Evolutionary conservation across 1,139 yeast genomes (phyloP).

Genomic region (Lodderomyces margitis): DNA sequence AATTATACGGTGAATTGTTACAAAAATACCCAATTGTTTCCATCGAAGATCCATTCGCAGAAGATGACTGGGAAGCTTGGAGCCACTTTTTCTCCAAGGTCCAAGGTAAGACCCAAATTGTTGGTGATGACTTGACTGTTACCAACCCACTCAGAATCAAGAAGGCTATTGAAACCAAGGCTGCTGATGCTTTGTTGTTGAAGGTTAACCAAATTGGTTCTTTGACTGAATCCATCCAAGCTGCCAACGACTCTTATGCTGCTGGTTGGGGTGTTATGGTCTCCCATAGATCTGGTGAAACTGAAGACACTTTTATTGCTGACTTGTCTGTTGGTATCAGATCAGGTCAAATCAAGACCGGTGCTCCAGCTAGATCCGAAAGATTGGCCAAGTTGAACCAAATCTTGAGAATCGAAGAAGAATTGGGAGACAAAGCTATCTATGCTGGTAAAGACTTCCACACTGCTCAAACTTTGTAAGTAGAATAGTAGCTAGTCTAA

Average conservation of each 20-base stretch:
- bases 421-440: conserved; percentile 91
- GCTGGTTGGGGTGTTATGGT: conserved; percentile 99
- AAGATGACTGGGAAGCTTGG: conserved; percentile 99
- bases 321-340: conserved; percentile 95
- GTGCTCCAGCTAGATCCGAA: conserved; percentile 99
- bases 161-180: conserved; percentile 92
- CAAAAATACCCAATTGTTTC: conserved; percentile 94
- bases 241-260: conserved; percentile 85
- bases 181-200: conserved; percentile 87
- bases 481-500: conserved; percentile 6
- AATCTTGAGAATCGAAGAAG: conserved; percentile 96
- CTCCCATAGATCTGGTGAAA: conserved; percentile 98
- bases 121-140: conserved; percentile 96
- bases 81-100: conserved; percentile 71
- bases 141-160: conserved; percentile 93
- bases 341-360: conserved; percentile 97
- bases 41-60: conserved; percentile 97
- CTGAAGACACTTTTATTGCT: conserved; percentile 97
- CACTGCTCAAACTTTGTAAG: conserved; percentile 35
- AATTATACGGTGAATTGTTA: conserved; percentile 73
- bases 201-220: conserved; percentile 97
- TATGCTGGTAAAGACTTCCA: conserved; percentile 92
- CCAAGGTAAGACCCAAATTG: conserved; percentile 75
- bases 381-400: conserved; percentile 97
- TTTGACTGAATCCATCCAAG: conserved; percentile 85